Base-by-base conservation (phyloP, 2,329 filamentous ascomycete genomes). In the Colletotrichum falcatum region DNA sequence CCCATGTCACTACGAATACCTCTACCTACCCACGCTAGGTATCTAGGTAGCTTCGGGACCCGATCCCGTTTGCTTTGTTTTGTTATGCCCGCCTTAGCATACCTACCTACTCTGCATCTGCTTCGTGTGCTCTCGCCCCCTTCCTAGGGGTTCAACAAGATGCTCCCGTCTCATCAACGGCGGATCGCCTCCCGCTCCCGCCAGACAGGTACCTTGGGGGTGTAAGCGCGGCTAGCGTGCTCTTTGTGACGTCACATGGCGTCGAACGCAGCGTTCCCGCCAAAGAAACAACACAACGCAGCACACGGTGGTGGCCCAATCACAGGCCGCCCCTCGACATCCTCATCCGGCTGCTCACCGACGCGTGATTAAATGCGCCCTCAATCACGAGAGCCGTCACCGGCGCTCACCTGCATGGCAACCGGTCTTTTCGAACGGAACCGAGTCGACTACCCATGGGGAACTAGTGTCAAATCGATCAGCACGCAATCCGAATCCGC, bases 161-260 rank as follows among this genome's bases (percentile, higher is more conserved):
- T n/a, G n/a, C n/a, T n/a, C n/a, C n/a, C n/a, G n/a, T n/a, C n/a
- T n/a, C n/a, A n/a, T n/a, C n/a, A n/a, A n/a, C n/a, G n/a, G n/a
- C 30, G 30, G 30, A 33, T 33, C 30, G 30, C 30, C 30, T 33
- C 30, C 30, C 30, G 39, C 37, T 39, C 14, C 37, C 37, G 37
- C 5, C 37, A 39, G 37, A 18, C 37, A 39, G 37, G 6, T 39
- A 39, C 37, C 37, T 16, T 39, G 11, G 5, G 5, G 7, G 30
- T 56, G 48, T 61, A 60, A 56, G 49, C 63, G 35, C 56, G 26
- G 53, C 23, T 60, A 46, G 39, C 37, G 55, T 55, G 49, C 44
- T 61, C 14, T 5, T 12, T 23, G 61, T 70, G 67, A 70, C 56
- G 63, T 70, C 67, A 70, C 28, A 53, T 44, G 9, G 33, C 60